Base-by-base conservation (phyloP, 352 stramenopile genomes). In the Chrysophaeum taylorii region DNA sequence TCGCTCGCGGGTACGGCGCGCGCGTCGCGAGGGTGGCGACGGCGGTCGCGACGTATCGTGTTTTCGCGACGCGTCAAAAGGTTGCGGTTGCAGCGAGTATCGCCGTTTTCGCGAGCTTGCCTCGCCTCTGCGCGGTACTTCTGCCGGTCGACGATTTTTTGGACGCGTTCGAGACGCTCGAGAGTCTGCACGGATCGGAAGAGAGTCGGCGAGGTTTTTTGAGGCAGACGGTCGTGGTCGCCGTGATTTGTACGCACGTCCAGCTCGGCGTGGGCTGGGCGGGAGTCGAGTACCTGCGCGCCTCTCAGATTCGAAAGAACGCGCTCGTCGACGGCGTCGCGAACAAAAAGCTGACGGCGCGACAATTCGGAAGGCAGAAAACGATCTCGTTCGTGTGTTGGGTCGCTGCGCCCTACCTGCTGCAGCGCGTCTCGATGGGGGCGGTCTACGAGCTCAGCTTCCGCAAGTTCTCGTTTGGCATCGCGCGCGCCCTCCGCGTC, bases 271-370 rank as follows among this genome's bases (percentile, higher is more conserved):
- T 66, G 2, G 57, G 57, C 2, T 5, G 5, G 31, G 16, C 7
- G 33, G 57, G 57, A 31, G 57, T 66, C 31, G 57, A 66, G 33
- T 66, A 66, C 36, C 57, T 66, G 16, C 57, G 57, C 16, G 31
- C 31, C 14, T 27, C 31, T 2, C 57, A 66, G 31, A 5, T 14
- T 5, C 2, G 57, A 36, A 66, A 66, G 57, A 66, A 66, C 36
- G 33, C 36, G 5, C n/a, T 66, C 1, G 16, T 66, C 33, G 33
- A 9, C 12, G 57, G 29, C 12, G 57, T 31, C 33, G 57, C 9
- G 33, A 2, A 25, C 33, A 23, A 23, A 1, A 7, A 2, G 31
- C 1, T 7, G 9, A n/a, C 33, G 5, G 35, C 31, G 57, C 18
- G 21, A n/a, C n/a, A n/a, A 25, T 35, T 35, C 18, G 7, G 7